Evolutionary conservation across 352 stramenopile species (phyloP), one percentile per base, ranked within the genome.

Genomic region (Phytophthora pisi): DNA sequence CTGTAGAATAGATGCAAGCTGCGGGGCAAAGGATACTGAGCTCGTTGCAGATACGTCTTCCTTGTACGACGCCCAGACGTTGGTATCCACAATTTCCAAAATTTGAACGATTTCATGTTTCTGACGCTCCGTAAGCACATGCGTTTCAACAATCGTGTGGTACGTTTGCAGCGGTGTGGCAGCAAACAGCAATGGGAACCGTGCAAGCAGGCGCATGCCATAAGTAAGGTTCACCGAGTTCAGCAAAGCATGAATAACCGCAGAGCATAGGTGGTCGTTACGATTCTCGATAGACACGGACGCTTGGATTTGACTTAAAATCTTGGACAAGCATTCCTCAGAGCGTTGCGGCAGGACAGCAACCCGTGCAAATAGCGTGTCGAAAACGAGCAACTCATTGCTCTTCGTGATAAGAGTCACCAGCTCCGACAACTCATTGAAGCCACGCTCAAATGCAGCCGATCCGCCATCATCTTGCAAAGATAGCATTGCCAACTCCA

Each of bases 31-130:
- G 2, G 76, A 85, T 5, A 93, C 81, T 3, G 71, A 80, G 11
- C 68, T 73, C 6, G 68, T 79, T 7, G 57, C 73, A 18, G 70
- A 75, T 0, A 84, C 79, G 34, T 83, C 72, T 55, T 92, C 75
- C 49, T 94, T 90, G 58, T 91, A 93, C 2, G 87, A 85, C 15
- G 80, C 77, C 87, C 89, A 96, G 2, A 92, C 77, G 28, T 93
- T 88, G 4, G 87, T 92, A 55, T 95, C 87, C 31, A 95, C 84
- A 30, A 83, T 81, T 61, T 96, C 89, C 18, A 96, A 72, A 66
- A 93, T 89, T 38, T 84, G 79, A 31, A 79, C 69, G 15, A 93
- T 75, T 50, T 93, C 79, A 50, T 89, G 61, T 8, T 82, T 78
- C 56, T 94, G 86, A 20, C 79, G 81, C 51, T 90, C 74, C 15